These are phyloP conservation scores for Dalbergia cochinchinensis DNA, from an alignment of 306 rosid species.

Conservation along the genomic window DNA sequence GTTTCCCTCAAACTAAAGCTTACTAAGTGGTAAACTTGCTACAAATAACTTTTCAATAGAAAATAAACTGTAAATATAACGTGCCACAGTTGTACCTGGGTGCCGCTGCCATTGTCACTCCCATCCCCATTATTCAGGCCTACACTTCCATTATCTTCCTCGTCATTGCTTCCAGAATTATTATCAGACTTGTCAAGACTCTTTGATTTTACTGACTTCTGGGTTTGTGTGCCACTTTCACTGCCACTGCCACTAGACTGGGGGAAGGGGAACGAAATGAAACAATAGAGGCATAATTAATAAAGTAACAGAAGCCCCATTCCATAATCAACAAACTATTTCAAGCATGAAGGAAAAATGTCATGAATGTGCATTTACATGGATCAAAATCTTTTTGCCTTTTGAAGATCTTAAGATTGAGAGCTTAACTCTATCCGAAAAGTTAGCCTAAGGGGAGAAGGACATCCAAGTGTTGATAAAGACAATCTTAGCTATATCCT, in stretches of 20 bases:
- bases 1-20: not conserved
- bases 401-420: not conserved
- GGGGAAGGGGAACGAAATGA: slow-evolving; percentile 22
- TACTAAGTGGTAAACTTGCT: not conserved
- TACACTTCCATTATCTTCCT: slow-evolving; percentile 66
- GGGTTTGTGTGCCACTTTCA: slow-evolving; percentile 85
- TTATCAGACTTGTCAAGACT: slow-evolving; percentile 65
- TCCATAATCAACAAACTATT: slow-evolving; percentile 8
- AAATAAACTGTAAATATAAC: not conserved
- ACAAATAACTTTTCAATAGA: not conserved
- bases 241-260: slow-evolving; percentile 93
- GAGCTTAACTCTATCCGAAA: too few relatives aligned
- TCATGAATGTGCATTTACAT: slow-evolving; percentile 15
- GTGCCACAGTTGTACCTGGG: slow-evolving; percentile 67
- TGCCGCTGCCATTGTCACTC: slow-evolving; percentile 89
- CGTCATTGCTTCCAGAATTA: slow-evolving; percentile 77
- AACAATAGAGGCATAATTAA: slow-evolving; percentile 15
- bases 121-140: slow-evolving; percentile 73
- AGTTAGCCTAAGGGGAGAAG: too few relatives aligned
- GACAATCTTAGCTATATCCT: too few relatives aligned
- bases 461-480: too few relatives aligned
- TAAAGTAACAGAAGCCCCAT: slow-evolving; percentile 11
- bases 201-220: slow-evolving; percentile 78
- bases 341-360: slow-evolving; percentile 34
- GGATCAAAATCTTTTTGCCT: not conserved